Base-by-base conservation (phyloP, 768 basidiomycete species). In the Lentinula edodes region DNA sequence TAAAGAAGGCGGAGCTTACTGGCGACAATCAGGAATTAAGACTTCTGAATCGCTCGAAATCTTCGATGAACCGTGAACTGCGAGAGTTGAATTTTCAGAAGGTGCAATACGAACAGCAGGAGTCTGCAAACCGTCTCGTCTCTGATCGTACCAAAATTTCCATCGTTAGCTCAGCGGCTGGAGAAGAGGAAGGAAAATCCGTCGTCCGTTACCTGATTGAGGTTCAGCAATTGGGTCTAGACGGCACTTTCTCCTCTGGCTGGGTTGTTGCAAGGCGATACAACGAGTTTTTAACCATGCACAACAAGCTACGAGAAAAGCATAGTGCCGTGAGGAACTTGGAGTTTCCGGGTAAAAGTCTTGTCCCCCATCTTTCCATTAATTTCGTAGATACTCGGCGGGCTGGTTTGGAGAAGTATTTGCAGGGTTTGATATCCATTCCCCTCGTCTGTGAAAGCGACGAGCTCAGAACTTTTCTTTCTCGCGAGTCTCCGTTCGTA, bases 251-350 rank as follows among this genome's bases (percentile, higher is more conserved):
- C 70, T 78, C 86, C 2, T 90, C 90, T 0, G 93, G 92, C 0
- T 99, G 97, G 97, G 88, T 95, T 36, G 88, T 98, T 6, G 91
- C 94, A 8, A 79, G 95, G 65, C 79, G 97, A 63, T 99, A 97
- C 74, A 97, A 95, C 72, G 95, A 98, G 69, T 99, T 99, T 71
- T 82, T 90, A 64, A 88, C 83, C 58, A 88, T 98, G 81, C 91
- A 97, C 69, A 89, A 86, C 68, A 88, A 88, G 62, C 75, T 99
- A 55, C 83, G 87, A 62, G 97, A 97, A 52, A 83, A 85, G 50
- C 88, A 89, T 67, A 72, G 76, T 8, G 65, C 83, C 7, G 88
- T 91, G 23, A 82, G 84, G 64, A 79, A 80, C 62, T 79, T 95
- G 52, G 95, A 98, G 65, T 90, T 99, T 66, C 97, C 97, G 3